Base-by-base conservation (phyloP, 1,284 basidiomycete genomes). In the Cystobasidiaceae sp. region DNA sequence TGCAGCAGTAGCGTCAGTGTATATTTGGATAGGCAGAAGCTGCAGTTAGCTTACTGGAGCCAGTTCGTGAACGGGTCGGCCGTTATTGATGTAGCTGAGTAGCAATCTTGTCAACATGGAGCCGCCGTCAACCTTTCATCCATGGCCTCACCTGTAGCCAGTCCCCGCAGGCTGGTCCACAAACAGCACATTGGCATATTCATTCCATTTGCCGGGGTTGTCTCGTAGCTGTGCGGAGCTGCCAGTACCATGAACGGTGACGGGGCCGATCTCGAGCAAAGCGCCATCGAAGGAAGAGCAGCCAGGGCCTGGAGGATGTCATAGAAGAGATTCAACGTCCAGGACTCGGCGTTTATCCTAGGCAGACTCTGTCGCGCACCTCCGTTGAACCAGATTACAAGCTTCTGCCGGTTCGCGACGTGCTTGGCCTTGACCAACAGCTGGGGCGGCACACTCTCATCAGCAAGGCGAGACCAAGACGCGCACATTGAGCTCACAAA, bases 231-330 rank as follows among this genome's bases (percentile, higher is more conserved):
- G 84, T 64, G 96, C 81, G 27, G 87, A 88, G n/a, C 87, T 80
- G 6, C 85, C 86, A 1, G 65, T 69, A 30, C 73, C 63, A 8
- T 52, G 54, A 23, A 68, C 62, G 33, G 69, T 50, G 60, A 93
- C 94, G 2, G 94, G 93, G 0, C 94, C 94, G n/a, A 94, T 82
- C 75, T 98, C 96, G 92, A 99, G 96, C 86, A 99, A 88, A 30
- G 93, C 82, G 5, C 94, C 94, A 74, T 98, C 94, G 74, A 98
- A 97, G 2, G 89, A 93, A 0, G 92, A 97, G 76, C 94, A 98
- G 33, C 94, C 94, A 21, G 91, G 94, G 19, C 90, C 94, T 62
- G 43, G 7, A n/a, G 8, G 9, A 33, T 91, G 71, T 3, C 68
- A 21, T 27, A 68, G 30, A 32, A 21, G 17, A 13, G 33, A 21